Evolutionary conservation across 495 filamentous ascomycete species (phyloP).

Genomic region (Hypoxylon rickii): DNA sequence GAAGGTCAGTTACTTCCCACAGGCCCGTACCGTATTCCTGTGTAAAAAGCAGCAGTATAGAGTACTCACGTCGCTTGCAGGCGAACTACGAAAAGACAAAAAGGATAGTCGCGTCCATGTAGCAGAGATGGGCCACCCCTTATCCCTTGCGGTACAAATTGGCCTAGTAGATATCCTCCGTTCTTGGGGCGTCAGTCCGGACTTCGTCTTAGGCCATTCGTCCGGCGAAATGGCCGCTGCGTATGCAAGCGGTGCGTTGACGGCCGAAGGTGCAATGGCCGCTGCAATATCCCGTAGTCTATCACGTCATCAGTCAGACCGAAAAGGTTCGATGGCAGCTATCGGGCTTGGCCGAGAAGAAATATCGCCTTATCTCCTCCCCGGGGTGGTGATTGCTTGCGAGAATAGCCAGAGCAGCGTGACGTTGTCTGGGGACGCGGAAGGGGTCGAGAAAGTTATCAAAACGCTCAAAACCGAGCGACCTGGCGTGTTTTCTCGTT

Average conservation of each 20-base stretch:
- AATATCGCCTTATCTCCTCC: slow-evolving; percentile 5
- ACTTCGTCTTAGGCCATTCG: slow-evolving; percentile 60
- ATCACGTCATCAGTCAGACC: too few species aligned
- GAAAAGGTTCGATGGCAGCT: slow-evolving; percentile 5
- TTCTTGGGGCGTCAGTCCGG: slow-evolving; percentile 49
- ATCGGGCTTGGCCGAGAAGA: slow-evolving; percentile 17
- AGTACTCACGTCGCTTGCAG: too few species aligned
- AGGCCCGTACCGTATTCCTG: too few species aligned
- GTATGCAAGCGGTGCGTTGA: slow-evolving; percentile 2
- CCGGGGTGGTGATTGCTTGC: slow-evolving; percentile 43
- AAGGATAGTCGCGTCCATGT: background rate
- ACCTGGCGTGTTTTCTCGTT: slow-evolving; percentile 11
- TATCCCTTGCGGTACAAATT: slow-evolving; percentile 50
- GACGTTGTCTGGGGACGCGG: slow-evolving; percentile 45
- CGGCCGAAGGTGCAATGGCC: slow-evolving; percentile 7
- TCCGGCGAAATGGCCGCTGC: slow-evolving; percentile 61
- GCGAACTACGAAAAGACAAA: background rate
- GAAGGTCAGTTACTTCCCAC: too few species aligned
- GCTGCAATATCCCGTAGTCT: background rate
- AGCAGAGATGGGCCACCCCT: slow-evolving; percentile 42
- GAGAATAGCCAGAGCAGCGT: slow-evolving; percentile 49
- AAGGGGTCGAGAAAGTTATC: slow-evolving; percentile 2
- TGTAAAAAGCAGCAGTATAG: too few species aligned
- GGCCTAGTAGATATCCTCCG: slow-evolving; percentile 54
- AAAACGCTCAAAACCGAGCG: background rate